Conservation (phyloP, 176 grass and related monocot genomes). For the Tuctoria greenei region DNA sequence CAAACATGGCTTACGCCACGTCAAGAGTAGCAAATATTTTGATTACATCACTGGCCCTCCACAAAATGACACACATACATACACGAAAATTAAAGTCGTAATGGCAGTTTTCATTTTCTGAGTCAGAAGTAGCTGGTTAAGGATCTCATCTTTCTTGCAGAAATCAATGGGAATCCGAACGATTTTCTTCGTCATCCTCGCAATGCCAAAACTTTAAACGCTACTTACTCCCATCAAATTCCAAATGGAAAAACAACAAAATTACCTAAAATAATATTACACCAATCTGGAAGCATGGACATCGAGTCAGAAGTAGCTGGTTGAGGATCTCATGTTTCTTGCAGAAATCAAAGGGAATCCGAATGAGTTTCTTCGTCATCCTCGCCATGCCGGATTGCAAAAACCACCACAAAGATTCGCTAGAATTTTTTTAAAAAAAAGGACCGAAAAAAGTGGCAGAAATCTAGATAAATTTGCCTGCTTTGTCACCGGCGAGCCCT, state of each 20-base stretch:
- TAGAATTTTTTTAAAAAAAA: too few relatives aligned
- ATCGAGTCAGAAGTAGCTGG: slow-evolving; percentile 60
- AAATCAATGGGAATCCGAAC: slow-evolving; percentile 58
- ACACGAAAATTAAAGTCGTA: background rate
- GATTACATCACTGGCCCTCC: slow-evolving; percentile 33
- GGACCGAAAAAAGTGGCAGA: background rate
- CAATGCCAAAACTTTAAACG: background rate
- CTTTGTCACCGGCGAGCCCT: slow-evolving; percentile 59
- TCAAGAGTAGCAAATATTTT: slow-evolving; percentile 77
- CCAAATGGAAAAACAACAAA: background rate
- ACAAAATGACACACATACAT: background rate
- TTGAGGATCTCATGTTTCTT: slow-evolving; percentile 44
- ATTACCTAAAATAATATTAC: too few relatives aligned
- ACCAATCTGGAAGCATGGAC: too few relatives aligned
- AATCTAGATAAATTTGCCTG: slow-evolving; percentile 18
- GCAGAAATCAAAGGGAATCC: slow-evolving; percentile 54
- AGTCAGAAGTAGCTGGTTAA: slow-evolving; percentile 64
- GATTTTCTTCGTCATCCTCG: slow-evolving; percentile 50
- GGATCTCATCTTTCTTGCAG: slow-evolving; percentile 35
- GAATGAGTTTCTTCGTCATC: slow-evolving; percentile 49
- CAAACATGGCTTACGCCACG: slow-evolving; percentile 5
- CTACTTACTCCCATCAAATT: too few relatives aligned
- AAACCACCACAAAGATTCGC: background rate
- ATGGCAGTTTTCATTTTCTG: too few relatives aligned
- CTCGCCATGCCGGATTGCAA: background rate